Conservation (phyloP, 345 rosid genomes). For the Streptanthus diversifolius region DNA sequence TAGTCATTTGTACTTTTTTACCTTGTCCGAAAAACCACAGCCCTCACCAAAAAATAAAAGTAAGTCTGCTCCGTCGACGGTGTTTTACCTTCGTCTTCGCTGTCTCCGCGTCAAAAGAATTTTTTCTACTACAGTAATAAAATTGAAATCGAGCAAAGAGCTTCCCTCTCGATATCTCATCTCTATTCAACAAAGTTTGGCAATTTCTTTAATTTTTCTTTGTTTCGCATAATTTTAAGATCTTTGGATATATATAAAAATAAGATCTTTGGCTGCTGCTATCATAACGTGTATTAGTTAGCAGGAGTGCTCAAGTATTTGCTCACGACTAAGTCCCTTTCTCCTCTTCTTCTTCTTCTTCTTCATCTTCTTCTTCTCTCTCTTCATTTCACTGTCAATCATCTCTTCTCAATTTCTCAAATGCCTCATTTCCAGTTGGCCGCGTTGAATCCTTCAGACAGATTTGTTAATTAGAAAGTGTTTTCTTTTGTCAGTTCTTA, state of each 20-base stretch:
- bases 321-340: slow-evolving; percentile 47
- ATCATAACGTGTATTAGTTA: slow-evolving; percentile 33
- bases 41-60: not conserved
- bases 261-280: not conserved
- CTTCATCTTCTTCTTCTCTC: not conserved
- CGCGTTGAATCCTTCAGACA: slow-evolving; percentile 33
- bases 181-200: not conserved
- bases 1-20: not conserved
- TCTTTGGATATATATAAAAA: not conserved
- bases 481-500: not conserved
- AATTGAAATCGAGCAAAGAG: not conserved
- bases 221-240: not conserved
- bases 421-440: slow-evolving; percentile 30
- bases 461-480: slow-evolving; percentile 21
- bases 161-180: slow-evolving; percentile 7
- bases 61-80: slow-evolving; percentile 8
- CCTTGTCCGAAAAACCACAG: slow-evolving; percentile 34
- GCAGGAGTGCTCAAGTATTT: slow-evolving; percentile 42
- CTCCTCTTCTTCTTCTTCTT: not conserved
- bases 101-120: slow-evolving; percentile 1
- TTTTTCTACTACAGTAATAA: not conserved
- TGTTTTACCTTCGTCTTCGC: not conserved
- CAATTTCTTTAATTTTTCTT: not conserved
- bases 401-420: slow-evolving; percentile 19
- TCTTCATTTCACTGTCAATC: slow-evolving; percentile 25